These are phyloP conservation scores for Cylindrodendrum hubeiense DNA, from an alignment of 2,329 filamentous ascomycete species.

Conservation along the genomic window DNA sequence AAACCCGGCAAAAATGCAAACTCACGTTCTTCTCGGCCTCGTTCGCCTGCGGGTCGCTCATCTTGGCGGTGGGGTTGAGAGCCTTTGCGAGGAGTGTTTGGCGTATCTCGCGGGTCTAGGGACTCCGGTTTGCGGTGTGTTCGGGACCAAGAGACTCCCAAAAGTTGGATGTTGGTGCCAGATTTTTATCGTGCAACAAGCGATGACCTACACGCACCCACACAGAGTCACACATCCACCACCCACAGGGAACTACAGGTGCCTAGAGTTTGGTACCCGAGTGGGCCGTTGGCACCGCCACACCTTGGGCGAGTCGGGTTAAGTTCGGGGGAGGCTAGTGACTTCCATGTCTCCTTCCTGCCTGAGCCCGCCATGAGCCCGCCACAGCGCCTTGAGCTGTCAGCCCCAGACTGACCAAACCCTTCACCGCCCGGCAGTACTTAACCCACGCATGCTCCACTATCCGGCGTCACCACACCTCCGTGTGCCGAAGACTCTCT, in stretches of 20 bases:
- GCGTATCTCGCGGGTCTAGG: slow-evolving; percentile 43
- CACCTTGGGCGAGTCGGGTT: slow-evolving; percentile 16
- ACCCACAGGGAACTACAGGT: not conserved
- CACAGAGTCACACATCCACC: slow-evolving; percentile 24
- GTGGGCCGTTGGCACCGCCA: slow-evolving; percentile 32
- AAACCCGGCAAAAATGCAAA: slow-evolving; percentile 40
- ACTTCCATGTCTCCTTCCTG: not conserved
- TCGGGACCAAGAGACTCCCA: slow-evolving; percentile 41
- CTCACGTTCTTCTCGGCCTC: slow-evolving; percentile 97
- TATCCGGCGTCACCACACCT: slow-evolving; percentile 35
- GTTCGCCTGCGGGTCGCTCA: slow-evolving; percentile 88
- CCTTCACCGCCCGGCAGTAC: slow-evolving; percentile 49
- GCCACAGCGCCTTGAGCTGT: not conserved
- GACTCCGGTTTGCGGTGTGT: slow-evolving; percentile 34
- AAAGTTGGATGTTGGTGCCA: slow-evolving; percentile 50
- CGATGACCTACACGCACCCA: slow-evolving; percentile 42
- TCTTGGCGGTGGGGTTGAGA: slow-evolving; percentile 63
- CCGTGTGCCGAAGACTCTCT: slow-evolving; percentile 9
- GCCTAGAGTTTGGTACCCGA: slow-evolving; percentile 24
- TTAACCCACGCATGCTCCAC: slow-evolving; percentile 23
- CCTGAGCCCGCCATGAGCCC: not conserved
- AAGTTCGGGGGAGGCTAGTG: slow-evolving; percentile 25
- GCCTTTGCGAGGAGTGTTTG: slow-evolving; percentile 39
- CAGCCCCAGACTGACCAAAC: not conserved
- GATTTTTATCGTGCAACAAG: slow-evolving; percentile 48